Evolutionary conservation across 352 stramenopile genomes (phyloP), one percentile per base, ranked within the genome.

Genomic region (Globisporangium paddicum): DNA sequence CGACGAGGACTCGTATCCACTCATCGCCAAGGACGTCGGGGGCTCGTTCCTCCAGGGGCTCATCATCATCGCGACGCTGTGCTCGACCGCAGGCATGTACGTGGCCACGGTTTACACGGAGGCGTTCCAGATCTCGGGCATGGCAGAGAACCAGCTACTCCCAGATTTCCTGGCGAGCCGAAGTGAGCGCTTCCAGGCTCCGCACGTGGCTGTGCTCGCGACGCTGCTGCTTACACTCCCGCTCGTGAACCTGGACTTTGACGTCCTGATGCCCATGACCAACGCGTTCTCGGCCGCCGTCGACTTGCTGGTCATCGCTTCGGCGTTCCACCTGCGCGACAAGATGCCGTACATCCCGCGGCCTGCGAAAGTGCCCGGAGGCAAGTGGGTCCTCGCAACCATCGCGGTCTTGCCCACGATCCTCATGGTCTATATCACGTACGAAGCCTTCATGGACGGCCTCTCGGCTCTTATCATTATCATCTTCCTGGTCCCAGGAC

Each of bases 281-380:
- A 98, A 98, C 68, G 86, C 95, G 8, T 93, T 96, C 58, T 96
- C 95, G 42, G 78, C 82, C 14, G 71, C 86, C 19, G 68, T 86
- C 14, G 70, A 98, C 42, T 41, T 98, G 4, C 63, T 98, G 32
- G 93, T 98, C 57, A 96, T 98, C 62, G 72, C 68, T 13, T 82
- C 95, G 0, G 88, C 95, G 69, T 75, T 98, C 49, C 85, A 93
- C 30, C 72, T 98, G 8, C 84, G 95, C 4, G 58, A 83, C 6
- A 79, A 71, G 45, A 57, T 86, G 49, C 79, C 79, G 9, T 86
- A 89, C 66, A 82, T 95, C 60, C 61, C 75, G 30, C 78, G 87
- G 2, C 84, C 86, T 0, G 86, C 68, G 28, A 77, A 75, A 52
- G 69, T 86, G 0, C 75, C 78, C 19, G 75, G 78, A 5, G 77